Percentiles rank a stretch among this genome's conserved stretches.
phyloP scores from a whole-genome alignment of 352 stramenopile species.

The Pythium vanterpoolii region DNA sequence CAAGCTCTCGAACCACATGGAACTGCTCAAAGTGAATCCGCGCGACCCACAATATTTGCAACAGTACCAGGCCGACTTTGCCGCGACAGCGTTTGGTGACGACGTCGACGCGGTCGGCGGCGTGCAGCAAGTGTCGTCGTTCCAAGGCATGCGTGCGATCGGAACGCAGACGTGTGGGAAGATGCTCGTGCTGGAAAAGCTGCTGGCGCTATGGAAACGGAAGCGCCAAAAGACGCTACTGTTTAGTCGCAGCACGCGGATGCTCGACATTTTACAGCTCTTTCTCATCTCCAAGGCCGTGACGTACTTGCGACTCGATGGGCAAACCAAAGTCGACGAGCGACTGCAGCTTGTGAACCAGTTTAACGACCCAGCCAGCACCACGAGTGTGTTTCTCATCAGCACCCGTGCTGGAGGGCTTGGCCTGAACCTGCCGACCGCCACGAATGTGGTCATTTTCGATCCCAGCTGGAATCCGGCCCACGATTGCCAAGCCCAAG shows the following conservation, averaged over 20 bases:
- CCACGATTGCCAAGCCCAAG: conserved; percentile 80
- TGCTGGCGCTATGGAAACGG: conserved; percentile 61
- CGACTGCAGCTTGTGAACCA: conserved; percentile 66
- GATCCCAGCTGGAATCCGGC: conserved; percentile 87
- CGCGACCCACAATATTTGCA: conserved; percentile 49
- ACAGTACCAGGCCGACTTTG: conserved; percentile 52
- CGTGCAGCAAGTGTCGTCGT: conserved; percentile 52
- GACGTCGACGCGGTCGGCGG: conserved; percentile 55
- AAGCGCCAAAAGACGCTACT: conserved; percentile 64
- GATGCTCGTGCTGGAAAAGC: conserved; percentile 74
- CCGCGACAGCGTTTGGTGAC: conserved; percentile 47
- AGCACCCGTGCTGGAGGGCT: conserved; percentile 74
- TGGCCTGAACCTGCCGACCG: conserved; percentile 73
- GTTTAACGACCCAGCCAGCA: conserved; percentile 62
- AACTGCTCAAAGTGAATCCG: conserved; percentile 74
- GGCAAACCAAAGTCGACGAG: conserved; percentile 73
- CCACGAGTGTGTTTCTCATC: conserved; percentile 70
- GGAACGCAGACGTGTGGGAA: conserved; percentile 76
- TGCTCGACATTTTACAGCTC: conserved; percentile 78
- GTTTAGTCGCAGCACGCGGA: conserved; percentile 77
- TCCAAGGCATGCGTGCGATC: conserved; percentile 52
- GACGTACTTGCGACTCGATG: conserved; percentile 61
- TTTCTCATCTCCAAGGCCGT: conserved; percentile 70
- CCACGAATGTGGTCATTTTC: conserved; percentile 85
- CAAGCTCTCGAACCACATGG: conserved; percentile 79